phyloP scores from a whole-genome alignment of 768 basidiomycete species.

The Boletus sensibilis region DNA sequence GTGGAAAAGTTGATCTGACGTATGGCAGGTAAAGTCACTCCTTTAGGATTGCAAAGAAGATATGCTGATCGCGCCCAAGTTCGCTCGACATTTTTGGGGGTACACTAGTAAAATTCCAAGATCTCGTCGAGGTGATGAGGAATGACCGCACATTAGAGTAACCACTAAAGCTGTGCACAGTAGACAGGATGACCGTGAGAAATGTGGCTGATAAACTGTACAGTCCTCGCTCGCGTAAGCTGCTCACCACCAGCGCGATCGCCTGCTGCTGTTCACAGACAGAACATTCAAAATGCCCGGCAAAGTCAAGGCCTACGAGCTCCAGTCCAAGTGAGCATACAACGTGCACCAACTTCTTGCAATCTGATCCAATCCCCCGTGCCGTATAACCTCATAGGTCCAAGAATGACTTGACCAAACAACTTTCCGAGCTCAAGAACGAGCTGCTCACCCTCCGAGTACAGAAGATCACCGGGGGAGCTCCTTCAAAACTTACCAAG shows the following conservation, averaged over 20 bases:
- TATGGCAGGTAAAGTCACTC: constrained; percentile 34
- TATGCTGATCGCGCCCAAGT: constrained; percentile 28
- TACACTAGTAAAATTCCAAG: constrained; percentile 56
- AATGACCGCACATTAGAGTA: too few species aligned
- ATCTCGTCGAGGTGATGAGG: constrained; percentile 39
- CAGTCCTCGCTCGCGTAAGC: constrained; percentile 36
- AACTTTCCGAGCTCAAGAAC: constrained; percentile 89
- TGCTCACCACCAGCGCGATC: constrained; percentile 28
- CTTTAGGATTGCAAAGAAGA: neutral
- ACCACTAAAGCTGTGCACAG: neutral
- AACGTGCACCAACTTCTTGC: neutral
- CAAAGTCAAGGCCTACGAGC: constrained; percentile 95
- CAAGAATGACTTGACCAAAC: constrained; percentile 95
- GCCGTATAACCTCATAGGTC: constrained; percentile 51
- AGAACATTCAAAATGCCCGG: constrained; percentile 65
- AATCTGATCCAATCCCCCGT: constrained; percentile 10
- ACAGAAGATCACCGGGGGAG: constrained; percentile 96
- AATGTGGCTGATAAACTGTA: constrained; percentile 45
- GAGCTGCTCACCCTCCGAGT: constrained; percentile 94
- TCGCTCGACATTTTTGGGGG: constrained; percentile 75
- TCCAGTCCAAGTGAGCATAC: constrained; percentile 82
- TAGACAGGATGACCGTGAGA: constrained; percentile 29
- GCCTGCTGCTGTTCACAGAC: constrained; percentile 33
- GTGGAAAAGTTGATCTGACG: constrained; percentile 63
- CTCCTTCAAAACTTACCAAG: constrained; percentile 93